Percentiles rank a stretch among this genome's conserved stretches.
phyloP scores from a whole-genome alignment of 1,284 basidiomycete species.

The Rhodotorula glutinis region DNA sequence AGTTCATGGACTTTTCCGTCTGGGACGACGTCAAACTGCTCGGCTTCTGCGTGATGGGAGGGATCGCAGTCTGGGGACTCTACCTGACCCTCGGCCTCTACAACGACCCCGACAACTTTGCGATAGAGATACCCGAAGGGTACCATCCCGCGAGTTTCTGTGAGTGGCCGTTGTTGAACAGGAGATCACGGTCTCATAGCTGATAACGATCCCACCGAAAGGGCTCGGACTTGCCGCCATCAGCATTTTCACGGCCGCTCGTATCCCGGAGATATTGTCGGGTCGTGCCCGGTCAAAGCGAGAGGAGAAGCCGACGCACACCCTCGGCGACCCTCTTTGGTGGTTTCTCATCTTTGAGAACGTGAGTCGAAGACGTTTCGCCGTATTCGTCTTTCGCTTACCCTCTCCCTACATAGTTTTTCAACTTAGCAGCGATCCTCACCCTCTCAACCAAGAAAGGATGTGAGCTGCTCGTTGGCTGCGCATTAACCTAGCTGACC shows the following conservation, averaged over 20 bases:
- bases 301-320: background rate
- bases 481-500: too few species aligned
- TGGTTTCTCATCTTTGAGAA: background rate
- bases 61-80: constrained; percentile 4
- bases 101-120: background rate
- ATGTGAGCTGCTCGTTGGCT: background rate
- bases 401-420: background rate
- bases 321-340: background rate
- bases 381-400: background rate
- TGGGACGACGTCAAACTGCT: constrained; percentile 15
- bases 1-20: background rate
- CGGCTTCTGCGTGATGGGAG: background rate
- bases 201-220: background rate
- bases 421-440: background rate
- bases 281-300: background rate
- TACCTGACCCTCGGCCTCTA: background rate
- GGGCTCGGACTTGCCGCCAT: background rate
- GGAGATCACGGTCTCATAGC: background rate
- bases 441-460: background rate
- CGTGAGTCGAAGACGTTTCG: background rate
- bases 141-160: background rate
- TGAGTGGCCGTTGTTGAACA: background rate
- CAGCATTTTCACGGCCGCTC: constrained; percentile 1
- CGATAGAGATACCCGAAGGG: background rate
- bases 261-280: constrained; percentile 1